These are phyloP conservation scores for Lanzia echinophila DNA, from an alignment of 2,329 filamentous ascomycete species.

Conservation along the genomic window DNA sequence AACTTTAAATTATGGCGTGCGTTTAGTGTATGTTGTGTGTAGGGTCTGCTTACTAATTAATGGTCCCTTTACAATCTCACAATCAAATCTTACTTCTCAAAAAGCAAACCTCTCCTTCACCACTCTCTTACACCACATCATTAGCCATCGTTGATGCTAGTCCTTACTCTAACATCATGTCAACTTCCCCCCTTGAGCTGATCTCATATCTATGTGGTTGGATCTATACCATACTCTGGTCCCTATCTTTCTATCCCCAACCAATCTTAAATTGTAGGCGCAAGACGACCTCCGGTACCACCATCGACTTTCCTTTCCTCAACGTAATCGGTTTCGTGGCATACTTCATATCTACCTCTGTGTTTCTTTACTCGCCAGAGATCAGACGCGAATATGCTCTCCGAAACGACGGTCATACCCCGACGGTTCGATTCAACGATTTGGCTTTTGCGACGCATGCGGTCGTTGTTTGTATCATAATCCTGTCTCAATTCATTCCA, in stretches of 20 bases:
- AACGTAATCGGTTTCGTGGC: constrained; percentile 65
- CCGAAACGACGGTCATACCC: constrained; percentile 66
- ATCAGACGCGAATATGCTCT: constrained; percentile 79
- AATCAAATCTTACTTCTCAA: too few relatives aligned
- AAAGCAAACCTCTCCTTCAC: too few relatives aligned
- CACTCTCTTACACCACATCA: background rate
- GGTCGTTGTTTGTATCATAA: constrained; percentile 61
- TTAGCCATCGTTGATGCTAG: background rate
- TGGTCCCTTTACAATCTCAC: too few relatives aligned
- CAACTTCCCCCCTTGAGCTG: constrained; percentile 37
- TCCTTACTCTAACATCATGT: constrained; percentile 16
- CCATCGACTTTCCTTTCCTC: constrained; percentile 78
- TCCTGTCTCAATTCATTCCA: constrained; percentile 71
- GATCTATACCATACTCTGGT: constrained; percentile 74
- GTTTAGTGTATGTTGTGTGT: too few relatives aligned
- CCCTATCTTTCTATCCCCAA: constrained; percentile 88
- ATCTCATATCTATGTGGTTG: constrained; percentile 61
- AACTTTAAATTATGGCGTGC: too few relatives aligned
- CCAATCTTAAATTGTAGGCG: constrained; percentile 71
- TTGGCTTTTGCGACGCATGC: constrained; percentile 82
- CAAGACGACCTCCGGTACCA: constrained; percentile 72
- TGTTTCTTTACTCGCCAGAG: constrained; percentile 71
- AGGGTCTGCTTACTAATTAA: background rate
- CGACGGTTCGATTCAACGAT: constrained; percentile 86
- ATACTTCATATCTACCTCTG: constrained; percentile 68